Conservation (phyloP, 805 yeast genomes). For the Maudiozyma pseudohumilis region DNA sequence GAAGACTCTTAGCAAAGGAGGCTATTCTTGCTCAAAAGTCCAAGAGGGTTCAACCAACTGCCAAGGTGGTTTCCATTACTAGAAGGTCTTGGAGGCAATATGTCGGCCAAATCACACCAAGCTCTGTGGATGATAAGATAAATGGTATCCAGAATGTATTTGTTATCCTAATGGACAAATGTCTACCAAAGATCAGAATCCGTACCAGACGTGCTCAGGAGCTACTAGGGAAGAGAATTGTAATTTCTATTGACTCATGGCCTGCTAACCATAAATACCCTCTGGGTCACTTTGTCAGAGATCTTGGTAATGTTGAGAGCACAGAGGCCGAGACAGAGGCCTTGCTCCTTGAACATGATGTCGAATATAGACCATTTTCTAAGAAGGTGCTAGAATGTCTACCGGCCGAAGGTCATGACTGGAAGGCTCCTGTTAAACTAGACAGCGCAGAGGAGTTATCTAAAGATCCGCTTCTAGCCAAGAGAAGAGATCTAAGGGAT, state of each 20-base stretch:
- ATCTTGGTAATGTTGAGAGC: constrained; percentile 82
- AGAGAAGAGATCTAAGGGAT: constrained; percentile 80
- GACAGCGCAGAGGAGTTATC: constrained; percentile 44
- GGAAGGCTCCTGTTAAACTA: constrained; percentile 73
- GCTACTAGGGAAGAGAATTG: constrained; percentile 80
- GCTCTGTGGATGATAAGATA: constrained; percentile 49
- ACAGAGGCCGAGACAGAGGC: constrained; percentile 96
- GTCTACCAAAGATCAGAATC: constrained; percentile 78
- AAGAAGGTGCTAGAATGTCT: constrained; percentile 85
- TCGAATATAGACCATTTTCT: constrained; percentile 92
- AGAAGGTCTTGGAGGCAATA: constrained; percentile 93
- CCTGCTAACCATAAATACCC: constrained; percentile 75
- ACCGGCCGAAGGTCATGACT: constrained; percentile 86
- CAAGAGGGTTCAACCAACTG: constrained; percentile 75
- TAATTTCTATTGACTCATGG: constrained; percentile 91
- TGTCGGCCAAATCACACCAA: constrained; percentile 85
- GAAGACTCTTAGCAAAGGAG: constrained; percentile 64
- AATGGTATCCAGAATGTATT: constrained; percentile 71
- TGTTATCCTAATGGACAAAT: constrained; percentile 79
- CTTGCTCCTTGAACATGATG: constrained; percentile 84
- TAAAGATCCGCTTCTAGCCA: constrained; percentile 37
- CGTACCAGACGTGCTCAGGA: constrained; percentile 79
- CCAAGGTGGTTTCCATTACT: constrained; percentile 75
- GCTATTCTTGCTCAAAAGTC: constrained; percentile 53
- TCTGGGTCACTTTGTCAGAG: constrained; percentile 87